Evolutionary conservation across 257 asterid species (phyloP).

Genomic region (Lantana camara): DNA sequence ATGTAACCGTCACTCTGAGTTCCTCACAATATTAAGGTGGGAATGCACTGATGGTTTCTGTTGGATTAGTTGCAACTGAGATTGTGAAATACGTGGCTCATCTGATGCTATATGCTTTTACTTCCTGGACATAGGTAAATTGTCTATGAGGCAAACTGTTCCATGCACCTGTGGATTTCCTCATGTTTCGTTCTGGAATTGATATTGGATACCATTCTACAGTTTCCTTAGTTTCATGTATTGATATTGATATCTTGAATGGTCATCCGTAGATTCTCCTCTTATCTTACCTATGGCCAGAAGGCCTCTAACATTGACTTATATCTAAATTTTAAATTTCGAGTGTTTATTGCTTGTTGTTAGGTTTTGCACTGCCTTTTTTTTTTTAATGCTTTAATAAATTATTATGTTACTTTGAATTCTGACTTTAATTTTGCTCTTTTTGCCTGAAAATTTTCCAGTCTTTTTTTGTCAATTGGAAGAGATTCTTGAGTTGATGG

Average conservation of each 20-base stretch:
- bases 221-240: slow-evolving; percentile 2
- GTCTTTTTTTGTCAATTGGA: background rate
- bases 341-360: background rate
- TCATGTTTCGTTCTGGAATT: slow-evolving; percentile 13
- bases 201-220: slow-evolving; percentile 6
- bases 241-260: slow-evolving; percentile 8
- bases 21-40: slow-evolving; percentile 18
- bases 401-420: slow-evolving; percentile 18
- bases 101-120: slow-evolving; percentile 5
- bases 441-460: slow-evolving; percentile 1
- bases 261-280: background rate
- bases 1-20: background rate
- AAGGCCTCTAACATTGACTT: slow-evolving; percentile 11
- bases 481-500: background rate
- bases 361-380: background rate
- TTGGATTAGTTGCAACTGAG: slow-evolving; percentile 15
- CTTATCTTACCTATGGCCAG: slow-evolving; percentile 1
- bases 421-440: slow-evolving; percentile 5
- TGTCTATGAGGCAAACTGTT: slow-evolving; percentile 20
- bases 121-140: slow-evolving; percentile 18
- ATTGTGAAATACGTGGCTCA: slow-evolving; percentile 1
- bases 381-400: background rate
- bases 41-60: slow-evolving; percentile 11
- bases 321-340: background rate
- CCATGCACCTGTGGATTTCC: background rate